phyloP scores from a whole-genome alignment of 106 monocot species.

The Allium cepa region DNA sequence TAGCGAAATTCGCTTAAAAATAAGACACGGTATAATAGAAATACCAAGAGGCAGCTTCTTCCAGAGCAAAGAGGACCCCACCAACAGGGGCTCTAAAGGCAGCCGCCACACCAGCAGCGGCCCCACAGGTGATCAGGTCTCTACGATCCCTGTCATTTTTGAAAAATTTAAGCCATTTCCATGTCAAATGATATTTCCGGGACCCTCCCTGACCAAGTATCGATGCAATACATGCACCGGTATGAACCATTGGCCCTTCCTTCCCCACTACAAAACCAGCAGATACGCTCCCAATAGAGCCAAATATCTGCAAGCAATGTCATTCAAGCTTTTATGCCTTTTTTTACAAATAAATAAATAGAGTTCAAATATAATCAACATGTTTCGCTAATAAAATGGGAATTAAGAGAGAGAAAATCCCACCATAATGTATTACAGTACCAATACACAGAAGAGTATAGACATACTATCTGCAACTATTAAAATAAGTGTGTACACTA shows the following conservation, averaged over 20 bases:
- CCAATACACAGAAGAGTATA: too few relatives aligned
- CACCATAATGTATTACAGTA: too few relatives aligned
- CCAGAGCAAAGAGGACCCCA: slow-evolving; percentile 95
- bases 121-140: slow-evolving; percentile 91
- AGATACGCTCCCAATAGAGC: slow-evolving; percentile 84
- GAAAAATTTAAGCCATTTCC: slow-evolving; percentile 90
- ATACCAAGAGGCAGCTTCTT: slow-evolving; percentile 98
- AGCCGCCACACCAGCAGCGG: slow-evolving; percentile 95
- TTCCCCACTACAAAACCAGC: slow-evolving; percentile 94
- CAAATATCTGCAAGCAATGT: slow-evolving; percentile 59
- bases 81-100: slow-evolving; percentile 98
- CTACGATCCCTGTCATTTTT: slow-evolving; percentile 89
- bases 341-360: too few relatives aligned
- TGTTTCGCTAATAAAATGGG: too few relatives aligned
- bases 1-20: neutral
- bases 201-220: slow-evolving; percentile 95
- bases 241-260: slow-evolving; percentile 99
- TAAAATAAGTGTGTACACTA: too few relatives aligned
- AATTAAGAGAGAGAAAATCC: too few relatives aligned
- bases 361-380: too few relatives aligned
- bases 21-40: neutral
- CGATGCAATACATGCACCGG: slow-evolving; percentile 91
- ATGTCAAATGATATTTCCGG: slow-evolving; percentile 86
- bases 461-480: too few relatives aligned
- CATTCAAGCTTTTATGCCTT: too few relatives aligned